These are phyloP conservation scores for Cichorium intybus DNA, from an alignment of 140 eudicot genomes.

Conservation along the genomic window DNA sequence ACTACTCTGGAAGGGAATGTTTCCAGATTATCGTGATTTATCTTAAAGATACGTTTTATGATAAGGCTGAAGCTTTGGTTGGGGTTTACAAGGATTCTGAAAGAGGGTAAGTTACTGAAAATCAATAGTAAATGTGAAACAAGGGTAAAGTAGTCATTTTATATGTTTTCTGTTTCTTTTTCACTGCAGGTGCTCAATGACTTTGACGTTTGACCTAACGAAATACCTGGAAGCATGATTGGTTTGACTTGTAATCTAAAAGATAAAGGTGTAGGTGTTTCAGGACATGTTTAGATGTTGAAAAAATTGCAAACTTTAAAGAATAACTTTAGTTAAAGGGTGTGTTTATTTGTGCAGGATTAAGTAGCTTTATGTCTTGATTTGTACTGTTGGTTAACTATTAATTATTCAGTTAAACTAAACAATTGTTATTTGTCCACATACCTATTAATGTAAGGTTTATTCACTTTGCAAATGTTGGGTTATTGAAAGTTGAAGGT, in stretches of 20 bases:
- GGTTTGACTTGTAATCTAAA: too few species aligned
- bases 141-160: background rate
- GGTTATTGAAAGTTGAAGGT: too few species aligned
- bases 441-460: background rate
- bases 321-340: slow-evolving; percentile 12
- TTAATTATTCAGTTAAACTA: background rate
- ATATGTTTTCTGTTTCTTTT: background rate
- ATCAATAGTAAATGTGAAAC: background rate
- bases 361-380: slow-evolving; percentile 10
- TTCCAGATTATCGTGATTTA: slow-evolving; percentile 97
- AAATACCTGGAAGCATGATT: slow-evolving; percentile 60
- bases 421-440: background rate
- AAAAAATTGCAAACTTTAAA: background rate
- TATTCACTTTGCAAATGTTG: background rate
- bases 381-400: slow-evolving; percentile 12
- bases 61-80: slow-evolving; percentile 96
- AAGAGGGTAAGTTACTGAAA: slow-evolving; percentile 39
- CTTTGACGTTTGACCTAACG: slow-evolving; percentile 93
- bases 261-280: slow-evolving; percentile 23
- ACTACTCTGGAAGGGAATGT: slow-evolving; percentile 48
- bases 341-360: slow-evolving; percentile 17
- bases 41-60: slow-evolving; percentile 92
- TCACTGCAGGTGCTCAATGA: slow-evolving; percentile 76
- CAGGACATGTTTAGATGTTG: slow-evolving; percentile 14
- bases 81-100: slow-evolving; percentile 95